Conservation (phyloP, 345 rosid species). For the Citrus unshiu region DNA sequence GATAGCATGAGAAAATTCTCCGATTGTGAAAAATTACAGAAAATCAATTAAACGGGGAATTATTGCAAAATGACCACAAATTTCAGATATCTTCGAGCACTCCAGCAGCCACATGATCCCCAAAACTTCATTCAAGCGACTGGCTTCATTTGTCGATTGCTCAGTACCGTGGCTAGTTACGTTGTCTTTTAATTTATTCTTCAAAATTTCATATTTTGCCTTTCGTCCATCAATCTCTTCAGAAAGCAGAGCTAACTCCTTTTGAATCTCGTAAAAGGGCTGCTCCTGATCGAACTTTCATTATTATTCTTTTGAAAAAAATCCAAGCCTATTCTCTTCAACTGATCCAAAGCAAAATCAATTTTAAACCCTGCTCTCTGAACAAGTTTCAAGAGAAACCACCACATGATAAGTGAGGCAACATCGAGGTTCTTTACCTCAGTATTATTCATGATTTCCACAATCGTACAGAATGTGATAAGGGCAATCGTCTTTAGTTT, state of each 20-base stretch:
- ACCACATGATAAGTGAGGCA: neutral
- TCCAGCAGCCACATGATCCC: too few relatives aligned
- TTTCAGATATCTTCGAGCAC: too few relatives aligned
- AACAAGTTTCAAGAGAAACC: neutral
- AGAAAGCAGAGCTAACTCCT: neutral
- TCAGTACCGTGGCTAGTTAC: neutral
- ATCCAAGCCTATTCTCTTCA: neutral
- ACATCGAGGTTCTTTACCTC: neutral
- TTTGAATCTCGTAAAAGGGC: neutral
- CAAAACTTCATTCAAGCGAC: too few relatives aligned
- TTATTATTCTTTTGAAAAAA: neutral
- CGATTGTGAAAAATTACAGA: too few relatives aligned
- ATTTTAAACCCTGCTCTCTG: neutral
- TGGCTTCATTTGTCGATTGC: too few relatives aligned
- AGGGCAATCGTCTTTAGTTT: neutral
- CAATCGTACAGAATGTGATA: neutral
- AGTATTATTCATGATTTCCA: neutral
- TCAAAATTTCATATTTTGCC: neutral
- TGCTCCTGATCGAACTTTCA: neutral
- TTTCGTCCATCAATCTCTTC: neutral
- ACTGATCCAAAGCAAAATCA: neutral
- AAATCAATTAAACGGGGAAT: too few relatives aligned
- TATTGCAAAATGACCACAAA: too few relatives aligned
- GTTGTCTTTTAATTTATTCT: neutral
- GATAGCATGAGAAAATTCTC: too few relatives aligned